Base-by-base conservation (phyloP, 2,329 filamentous ascomycete genomes). In the Metarhizium brunneum region DNA sequence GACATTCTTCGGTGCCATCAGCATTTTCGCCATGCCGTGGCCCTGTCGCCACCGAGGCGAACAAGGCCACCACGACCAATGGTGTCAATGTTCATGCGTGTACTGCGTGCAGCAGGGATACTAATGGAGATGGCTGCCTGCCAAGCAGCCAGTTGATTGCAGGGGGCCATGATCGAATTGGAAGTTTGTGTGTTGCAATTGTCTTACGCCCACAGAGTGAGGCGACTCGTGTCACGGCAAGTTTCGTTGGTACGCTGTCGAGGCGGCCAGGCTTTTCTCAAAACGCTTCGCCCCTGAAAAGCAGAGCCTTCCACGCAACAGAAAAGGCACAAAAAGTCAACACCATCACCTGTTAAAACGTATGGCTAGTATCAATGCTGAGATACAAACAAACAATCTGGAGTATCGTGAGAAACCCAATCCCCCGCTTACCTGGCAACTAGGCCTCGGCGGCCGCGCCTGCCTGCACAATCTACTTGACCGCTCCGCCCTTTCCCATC, bases 391-490 rank as follows among this genome's bases (percentile, higher is more conserved):
- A 10, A 32, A 29, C 36, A 54, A 50, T 45, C 52, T 50, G 47
- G 35, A 54, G 40, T 18, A 54, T 54, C 25, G 53, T 50, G 47
- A 54, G n/a, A 43, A 48, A 30, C 5, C 20, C 20, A 14, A 30
- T 48, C 20, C 43, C 43, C 45, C 45, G 45, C 45, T 43, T 16
- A 25, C 30, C 6, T 20, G 10, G 49, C 13, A 36, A 10, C 32
- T 48, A 14, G 30, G 36, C 52, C 53, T 35, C n/a, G 16, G 47
- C 53, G 49, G 53, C 25, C 45, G 53, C 53, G n/a, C 53, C 53
- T 54, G n/a, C 45, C 45, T 30, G 45, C 43, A 47, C 43, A 47
- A 47, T 47, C 43, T 47, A 13, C 10, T 48, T 30, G 20, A 48
- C 25, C 25, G 25, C 11, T 30, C 45, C 25, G 45, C 45, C 25